Conservation (phyloP, 805 yeast genomes). For the Wickerhamomyces chambardii region DNA sequence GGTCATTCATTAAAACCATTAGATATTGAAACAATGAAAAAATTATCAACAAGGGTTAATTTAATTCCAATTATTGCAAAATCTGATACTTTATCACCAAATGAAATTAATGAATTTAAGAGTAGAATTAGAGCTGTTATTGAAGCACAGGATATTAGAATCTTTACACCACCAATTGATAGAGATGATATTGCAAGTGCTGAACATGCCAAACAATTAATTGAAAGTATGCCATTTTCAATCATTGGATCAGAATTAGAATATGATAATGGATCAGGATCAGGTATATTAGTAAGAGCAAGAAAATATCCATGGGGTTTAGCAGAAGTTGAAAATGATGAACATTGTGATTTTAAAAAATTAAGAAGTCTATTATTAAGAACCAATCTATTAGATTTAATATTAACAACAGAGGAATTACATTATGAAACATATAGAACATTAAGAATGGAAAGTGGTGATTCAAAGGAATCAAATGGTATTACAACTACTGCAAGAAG, state of each 20-base stretch:
- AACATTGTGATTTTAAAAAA: slow-evolving; percentile 78
- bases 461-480: slow-evolving; percentile 20
- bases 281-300: slow-evolving; percentile 60
- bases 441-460: slow-evolving; percentile 49
- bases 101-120: slow-evolving; percentile 62
- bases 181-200: slow-evolving; percentile 65
- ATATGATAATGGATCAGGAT: slow-evolving; percentile 54
- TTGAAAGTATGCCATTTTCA: slow-evolving; percentile 84
- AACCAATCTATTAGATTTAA: slow-evolving; percentile 76
- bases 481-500: slow-evolving; percentile 36
- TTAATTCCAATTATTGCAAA: slow-evolving; percentile 86
- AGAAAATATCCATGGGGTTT: slow-evolving; percentile 89
- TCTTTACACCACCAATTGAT: slow-evolving; percentile 80
- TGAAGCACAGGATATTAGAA: slow-evolving; percentile 74
- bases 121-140: slow-evolving; percentile 73
- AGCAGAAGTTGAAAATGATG: slow-evolving; percentile 81
- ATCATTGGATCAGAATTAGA: slow-evolving; percentile 71
- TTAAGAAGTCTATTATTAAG: slow-evolving; percentile 71
- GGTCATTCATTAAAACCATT: slow-evolving; percentile 83
- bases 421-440: slow-evolving; percentile 79
- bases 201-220: slow-evolving; percentile 72
- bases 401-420: slow-evolving; percentile 69
- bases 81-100: slow-evolving; percentile 73
- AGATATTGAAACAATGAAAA: slow-evolving; percentile 85
- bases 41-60: slow-evolving; percentile 70